phyloP scores from a whole-genome alignment of 371 early-diverging fungal species.

The Chytridium lagenaria region DNA sequence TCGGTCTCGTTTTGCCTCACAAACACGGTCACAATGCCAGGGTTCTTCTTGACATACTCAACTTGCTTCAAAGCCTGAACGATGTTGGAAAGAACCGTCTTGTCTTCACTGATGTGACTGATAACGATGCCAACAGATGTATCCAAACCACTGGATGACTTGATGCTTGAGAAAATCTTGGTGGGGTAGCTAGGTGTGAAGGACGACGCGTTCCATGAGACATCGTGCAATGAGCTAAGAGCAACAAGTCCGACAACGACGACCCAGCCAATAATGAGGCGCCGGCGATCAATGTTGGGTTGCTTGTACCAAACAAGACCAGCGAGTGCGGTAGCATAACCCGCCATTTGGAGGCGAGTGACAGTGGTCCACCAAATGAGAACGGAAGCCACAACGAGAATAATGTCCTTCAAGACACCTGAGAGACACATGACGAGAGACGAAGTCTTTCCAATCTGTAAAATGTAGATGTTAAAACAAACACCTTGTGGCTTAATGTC shows the following conservation, averaged over 20 bases:
- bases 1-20: not conserved
- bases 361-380: conserved; percentile 31
- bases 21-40: not conserved
- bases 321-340: conserved; percentile 38
- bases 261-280: conserved; percentile 2
- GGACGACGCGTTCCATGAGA: not conserved
- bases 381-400: conserved; percentile 37
- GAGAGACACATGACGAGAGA: conserved; percentile 41
- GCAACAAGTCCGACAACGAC: not conserved
- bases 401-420: conserved; percentile 45
- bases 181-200: not conserved
- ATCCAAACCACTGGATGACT: not conserved
- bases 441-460: conserved; percentile 42
- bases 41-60: not conserved
- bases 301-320: conserved; percentile 45
- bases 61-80: not conserved
- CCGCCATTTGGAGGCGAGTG: conserved; percentile 28
- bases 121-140: not conserved
- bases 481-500: not conserved
- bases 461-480: not conserved
- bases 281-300: conserved; percentile 6
- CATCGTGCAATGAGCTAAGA: not conserved
- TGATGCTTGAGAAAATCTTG: not conserved
- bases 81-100: not conserved
- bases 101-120: not conserved